phyloP scores from a whole-genome alignment of 2,329 filamentous ascomycete species.

The Tothia fuscella region DNA sequence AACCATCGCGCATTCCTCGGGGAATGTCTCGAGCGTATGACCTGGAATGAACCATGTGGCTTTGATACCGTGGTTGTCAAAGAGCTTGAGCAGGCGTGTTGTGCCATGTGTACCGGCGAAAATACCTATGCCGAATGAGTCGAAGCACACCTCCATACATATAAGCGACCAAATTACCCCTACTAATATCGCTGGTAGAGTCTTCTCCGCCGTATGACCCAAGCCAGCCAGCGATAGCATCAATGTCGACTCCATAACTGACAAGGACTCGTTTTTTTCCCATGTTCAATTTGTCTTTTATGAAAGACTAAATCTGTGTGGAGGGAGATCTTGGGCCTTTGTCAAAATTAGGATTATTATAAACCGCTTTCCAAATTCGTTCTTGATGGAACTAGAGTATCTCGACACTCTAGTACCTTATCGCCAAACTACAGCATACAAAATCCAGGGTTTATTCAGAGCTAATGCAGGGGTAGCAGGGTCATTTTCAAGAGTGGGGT shows the following conservation, averaged over 20 bases:
- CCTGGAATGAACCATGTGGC: slow-evolving; percentile 55
- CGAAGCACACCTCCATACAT: neutral
- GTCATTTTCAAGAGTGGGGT: too few relatives aligned
- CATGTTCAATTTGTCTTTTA: too few relatives aligned
- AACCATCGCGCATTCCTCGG: slow-evolving; percentile 48
- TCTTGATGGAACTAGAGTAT: too few relatives aligned
- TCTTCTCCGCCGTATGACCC: slow-evolving; percentile 66
- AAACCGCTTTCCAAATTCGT: neutral
- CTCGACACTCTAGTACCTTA: too few relatives aligned
- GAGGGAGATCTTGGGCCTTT: too few relatives aligned
- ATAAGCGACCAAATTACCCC: slow-evolving; percentile 34
- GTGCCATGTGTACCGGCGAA: slow-evolving; percentile 59
- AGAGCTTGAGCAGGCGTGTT: slow-evolving; percentile 55
- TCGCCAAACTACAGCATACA: too few relatives aligned
- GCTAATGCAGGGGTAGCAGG: too few relatives aligned
- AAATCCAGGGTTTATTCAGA: too few relatives aligned
- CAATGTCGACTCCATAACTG: slow-evolving; percentile 60
- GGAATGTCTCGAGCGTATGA: slow-evolving; percentile 49
- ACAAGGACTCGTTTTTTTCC: slow-evolving; percentile 42
- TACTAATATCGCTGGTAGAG: slow-evolving; percentile 57
- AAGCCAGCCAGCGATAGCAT: slow-evolving; percentile 66
- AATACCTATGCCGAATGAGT: slow-evolving; percentile 31
- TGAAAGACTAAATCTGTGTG: too few relatives aligned
- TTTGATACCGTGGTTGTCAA: slow-evolving; percentile 61
- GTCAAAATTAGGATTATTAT: neutral